Conservation (phyloP, 2,329 filamentous ascomycete genomes). For the Aspergillus sp. region DNA sequence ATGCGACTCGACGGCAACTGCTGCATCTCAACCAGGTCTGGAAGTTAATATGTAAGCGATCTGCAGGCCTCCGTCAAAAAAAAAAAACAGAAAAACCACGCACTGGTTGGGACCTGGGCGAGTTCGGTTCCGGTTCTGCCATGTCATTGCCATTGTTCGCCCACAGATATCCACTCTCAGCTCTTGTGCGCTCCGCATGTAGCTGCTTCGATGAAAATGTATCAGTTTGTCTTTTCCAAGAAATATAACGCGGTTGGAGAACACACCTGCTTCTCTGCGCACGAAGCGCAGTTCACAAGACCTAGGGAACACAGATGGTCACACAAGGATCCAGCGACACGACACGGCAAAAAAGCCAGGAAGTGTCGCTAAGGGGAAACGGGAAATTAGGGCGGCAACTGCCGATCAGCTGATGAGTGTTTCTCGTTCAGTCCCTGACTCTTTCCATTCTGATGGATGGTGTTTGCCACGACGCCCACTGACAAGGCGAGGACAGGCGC, state of each 20-base stretch:
- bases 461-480: background rate
- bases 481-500: no score
- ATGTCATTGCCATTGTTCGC: conserved; percentile 8
- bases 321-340: conserved; percentile 6
- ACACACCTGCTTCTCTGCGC: no score
- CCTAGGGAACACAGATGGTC: conserved; percentile 1
- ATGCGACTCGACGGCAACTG: conserved; percentile 11
- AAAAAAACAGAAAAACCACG: conserved; percentile 23
- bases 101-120: conserved; percentile 23
- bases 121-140: conserved; percentile 3
- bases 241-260: background rate
- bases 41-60: conserved; percentile 10
- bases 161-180: background rate
- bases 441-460: background rate
- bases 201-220: background rate
- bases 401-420: conserved; percentile 1
- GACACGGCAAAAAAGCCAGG: background rate
- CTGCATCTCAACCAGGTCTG: conserved; percentile 1
- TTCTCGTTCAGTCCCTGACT: no score
- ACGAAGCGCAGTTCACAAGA: background rate
- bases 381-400: background rate
- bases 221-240: background rate
- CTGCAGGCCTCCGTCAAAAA: conserved; percentile 30
- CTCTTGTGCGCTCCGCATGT: background rate
- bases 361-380: background rate